Evolutionary conservation across 495 filamentous ascomycete genomes (phyloP), one percentile per base, ranked within the genome.

Genomic region (Parathielavia hyrcaniae): DNA sequence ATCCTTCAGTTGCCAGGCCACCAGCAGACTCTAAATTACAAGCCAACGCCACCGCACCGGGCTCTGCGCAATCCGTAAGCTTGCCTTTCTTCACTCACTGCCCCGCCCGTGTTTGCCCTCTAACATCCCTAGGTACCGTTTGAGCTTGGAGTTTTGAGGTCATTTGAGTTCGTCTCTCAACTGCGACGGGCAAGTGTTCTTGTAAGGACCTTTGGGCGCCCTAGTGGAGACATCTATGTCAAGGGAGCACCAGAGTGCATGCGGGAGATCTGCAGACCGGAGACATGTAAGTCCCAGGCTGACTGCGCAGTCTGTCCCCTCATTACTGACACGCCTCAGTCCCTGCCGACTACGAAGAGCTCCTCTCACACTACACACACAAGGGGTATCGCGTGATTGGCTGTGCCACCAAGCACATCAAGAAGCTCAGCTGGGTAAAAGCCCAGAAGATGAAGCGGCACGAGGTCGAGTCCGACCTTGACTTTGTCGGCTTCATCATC

Each of bases 181-280:
- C 77, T 99, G 44, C 86, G 95, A 44, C 81, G 95, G 62, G 87
- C 95, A 26, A 97, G 95, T 71, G 93, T 97, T 41, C 79, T 97
- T 55, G 91, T 97, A 14, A 81, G 90, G 38, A 86, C 87, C 53
- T 95, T 91, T 71, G 88, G 91, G 4, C 83, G 87, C 46, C 78
- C 79, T 40, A 86, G 86, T 51, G 92, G 82, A 41, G 85, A 87
- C 62, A 78, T 97, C 41, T 97, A 90, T 71, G 91, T 99, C 46
- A 99, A 99, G 72, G 95, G 95, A 35, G 92, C 95, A 1, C 95
- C 95, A 8, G 95, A 99, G 71, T 93, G 88, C 68, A 92, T 99
- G 83, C 86, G 83, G 61, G 88, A 91, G 8, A 96, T 99, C 53
- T 99, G 95, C 71, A 75, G 77, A 30, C 79, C 88, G 3, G 86